phyloP scores from a whole-genome alignment of 257 asterid species.

The Craterostigma plantagineum region DNA sequence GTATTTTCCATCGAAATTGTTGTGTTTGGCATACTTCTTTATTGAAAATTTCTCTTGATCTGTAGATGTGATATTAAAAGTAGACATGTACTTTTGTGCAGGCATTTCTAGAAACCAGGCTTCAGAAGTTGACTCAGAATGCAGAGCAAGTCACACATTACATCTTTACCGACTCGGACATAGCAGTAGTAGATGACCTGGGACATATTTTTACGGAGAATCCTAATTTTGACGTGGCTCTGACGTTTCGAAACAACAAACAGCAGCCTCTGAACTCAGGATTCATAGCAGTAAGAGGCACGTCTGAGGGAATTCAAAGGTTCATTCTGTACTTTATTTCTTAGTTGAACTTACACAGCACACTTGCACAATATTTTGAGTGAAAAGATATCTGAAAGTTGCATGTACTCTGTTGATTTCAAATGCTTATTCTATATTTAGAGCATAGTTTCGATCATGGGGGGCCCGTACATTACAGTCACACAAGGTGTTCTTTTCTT shows the following conservation, averaged over 20 bases:
- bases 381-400: background rate
- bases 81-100: constrained; percentile 14
- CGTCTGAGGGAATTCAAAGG: constrained; percentile 60
- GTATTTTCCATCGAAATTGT: too few species aligned
- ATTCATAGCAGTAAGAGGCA: constrained; percentile 85
- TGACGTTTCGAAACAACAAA: constrained; percentile 91
- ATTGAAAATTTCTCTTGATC: background rate
- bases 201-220: constrained; percentile 38
- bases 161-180: constrained; percentile 85
- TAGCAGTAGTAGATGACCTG: constrained; percentile 64
- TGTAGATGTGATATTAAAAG: constrained; percentile 3
- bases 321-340: constrained; percentile 7
- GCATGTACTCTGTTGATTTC: background rate
- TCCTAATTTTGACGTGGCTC: constrained; percentile 67
- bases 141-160: constrained; percentile 37
- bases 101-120: constrained; percentile 52
- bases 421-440: too few species aligned
- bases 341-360: too few species aligned
- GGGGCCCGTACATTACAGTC: too few species aligned
- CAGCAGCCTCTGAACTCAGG: constrained; percentile 92
- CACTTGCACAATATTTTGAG: too few species aligned
- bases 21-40: too few species aligned
- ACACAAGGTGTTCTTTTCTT: too few species aligned
- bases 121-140: constrained; percentile 28
- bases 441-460: background rate